phyloP scores from a whole-genome alignment of 192 early-diverging fungal species.

The Entophlyctis luteolus region DNA sequence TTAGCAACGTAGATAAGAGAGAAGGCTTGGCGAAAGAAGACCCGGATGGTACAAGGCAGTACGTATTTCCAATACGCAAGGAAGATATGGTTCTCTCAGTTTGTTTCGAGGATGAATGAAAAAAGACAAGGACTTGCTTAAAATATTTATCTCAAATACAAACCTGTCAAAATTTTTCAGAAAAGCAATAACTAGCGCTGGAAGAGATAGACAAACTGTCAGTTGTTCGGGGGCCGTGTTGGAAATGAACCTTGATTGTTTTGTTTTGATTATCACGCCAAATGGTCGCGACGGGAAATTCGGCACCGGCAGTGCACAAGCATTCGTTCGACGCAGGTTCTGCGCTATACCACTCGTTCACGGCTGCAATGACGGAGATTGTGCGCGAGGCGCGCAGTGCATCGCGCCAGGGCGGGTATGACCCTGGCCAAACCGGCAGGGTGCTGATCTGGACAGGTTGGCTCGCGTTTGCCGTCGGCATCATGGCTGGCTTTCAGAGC shows the following conservation, averaged over 20 bases:
- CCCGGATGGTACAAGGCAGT: too few relatives aligned
- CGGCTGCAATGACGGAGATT: background rate
- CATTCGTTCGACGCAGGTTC: conserved; percentile 9
- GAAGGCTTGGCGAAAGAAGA: too few relatives aligned
- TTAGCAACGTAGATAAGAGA: too few relatives aligned
- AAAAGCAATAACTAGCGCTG: too few relatives aligned
- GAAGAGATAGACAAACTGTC: too few relatives aligned
- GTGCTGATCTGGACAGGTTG: background rate
- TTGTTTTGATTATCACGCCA: background rate
- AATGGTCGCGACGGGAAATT: background rate
- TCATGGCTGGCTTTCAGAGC: conserved; percentile 16
- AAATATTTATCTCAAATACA: too few relatives aligned
- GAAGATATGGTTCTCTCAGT: too few relatives aligned
- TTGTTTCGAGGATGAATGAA: too few relatives aligned
- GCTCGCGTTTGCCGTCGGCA: background rate
- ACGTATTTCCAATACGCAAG: too few relatives aligned
- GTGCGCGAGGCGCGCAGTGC: conserved; percentile 1
- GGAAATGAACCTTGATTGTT: background rate
- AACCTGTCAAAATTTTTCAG: too few relatives aligned
- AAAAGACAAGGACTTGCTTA: too few relatives aligned
- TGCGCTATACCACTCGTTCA: background rate
- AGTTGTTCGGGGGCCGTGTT: background rate
- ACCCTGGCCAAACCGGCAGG: background rate
- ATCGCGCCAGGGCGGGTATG: background rate
- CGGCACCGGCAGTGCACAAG: too few relatives aligned